Evolutionary conservation across 1,284 basidiomycete species (phyloP).

Genomic region (Ceratobasidium sp.): DNA sequence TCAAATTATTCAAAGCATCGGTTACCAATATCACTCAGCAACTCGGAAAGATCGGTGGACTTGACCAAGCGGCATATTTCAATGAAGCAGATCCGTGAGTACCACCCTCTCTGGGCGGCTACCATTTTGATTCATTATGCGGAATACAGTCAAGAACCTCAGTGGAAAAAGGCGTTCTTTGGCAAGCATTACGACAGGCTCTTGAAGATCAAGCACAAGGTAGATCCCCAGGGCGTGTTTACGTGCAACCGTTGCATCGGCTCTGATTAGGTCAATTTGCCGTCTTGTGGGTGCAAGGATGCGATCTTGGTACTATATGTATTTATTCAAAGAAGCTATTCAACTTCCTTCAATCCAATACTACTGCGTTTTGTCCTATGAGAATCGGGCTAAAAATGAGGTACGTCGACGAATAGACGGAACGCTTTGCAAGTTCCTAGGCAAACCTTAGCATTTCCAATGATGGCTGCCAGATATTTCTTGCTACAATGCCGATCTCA

Average conservation of each 20-base stretch:
- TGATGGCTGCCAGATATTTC: no score
- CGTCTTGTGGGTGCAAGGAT: no score
- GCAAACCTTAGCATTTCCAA: no score
- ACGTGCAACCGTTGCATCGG: conserved; percentile 20
- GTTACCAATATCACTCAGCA: conserved; percentile 47
- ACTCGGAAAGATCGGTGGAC: conserved; percentile 46
- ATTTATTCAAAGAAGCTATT: no score
- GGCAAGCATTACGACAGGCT: conserved; percentile 2
- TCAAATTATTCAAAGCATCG: conserved; percentile 46
- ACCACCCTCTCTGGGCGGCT: background rate
- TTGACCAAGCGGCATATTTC: conserved; percentile 52
- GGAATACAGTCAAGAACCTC: background rate
- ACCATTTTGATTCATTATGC: background rate
- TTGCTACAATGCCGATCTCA: no score
- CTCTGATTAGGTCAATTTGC: no score
- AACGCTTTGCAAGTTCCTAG: no score
- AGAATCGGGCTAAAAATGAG: no score
- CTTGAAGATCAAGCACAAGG: conserved; percentile 3
- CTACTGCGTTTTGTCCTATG: no score
- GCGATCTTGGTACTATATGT: no score
- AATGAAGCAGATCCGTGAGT: conserved; percentile 55
- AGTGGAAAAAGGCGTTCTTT: conserved; percentile 27
- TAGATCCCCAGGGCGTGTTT: conserved; percentile 17
- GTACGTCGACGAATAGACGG: no score
- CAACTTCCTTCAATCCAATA: no score